Evolutionary conservation across 805 yeast genomes (phyloP).

Genomic region (Metschnikowia kunwiensis): DNA sequence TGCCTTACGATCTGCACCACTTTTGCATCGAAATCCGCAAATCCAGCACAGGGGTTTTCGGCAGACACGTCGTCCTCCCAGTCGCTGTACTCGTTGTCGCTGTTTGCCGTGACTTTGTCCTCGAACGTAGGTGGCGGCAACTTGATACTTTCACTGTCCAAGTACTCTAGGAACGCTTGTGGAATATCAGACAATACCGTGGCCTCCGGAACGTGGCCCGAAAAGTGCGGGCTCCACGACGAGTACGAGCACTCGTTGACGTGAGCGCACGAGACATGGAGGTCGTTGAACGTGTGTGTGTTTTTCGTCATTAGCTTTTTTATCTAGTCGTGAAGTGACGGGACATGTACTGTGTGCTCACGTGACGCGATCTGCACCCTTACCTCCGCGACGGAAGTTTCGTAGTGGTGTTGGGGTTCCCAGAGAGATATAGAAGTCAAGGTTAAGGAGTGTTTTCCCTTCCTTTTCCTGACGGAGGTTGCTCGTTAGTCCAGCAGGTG

Average conservation of each 20-base stretch:
- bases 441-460: too few relatives aligned
- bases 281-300: conserved; percentile 29
- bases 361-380: too few relatives aligned
- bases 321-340: neutral
- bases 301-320: conserved; percentile 10
- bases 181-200: conserved; percentile 34
- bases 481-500: too few relatives aligned
- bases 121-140: conserved; percentile 14
- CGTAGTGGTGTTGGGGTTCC: too few relatives aligned
- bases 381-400: too few relatives aligned
- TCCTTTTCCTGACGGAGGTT: too few relatives aligned
- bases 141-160: conserved; percentile 24
- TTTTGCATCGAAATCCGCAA: conserved; percentile 57
- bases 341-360: too few relatives aligned
- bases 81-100: conserved; percentile 70
- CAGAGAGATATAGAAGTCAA: too few relatives aligned
- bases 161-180: conserved; percentile 30
- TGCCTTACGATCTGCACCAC: conserved; percentile 48
- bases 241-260: conserved; percentile 35
- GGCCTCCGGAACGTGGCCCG: conserved; percentile 21
- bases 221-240: conserved; percentile 30
- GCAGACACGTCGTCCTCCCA: conserved; percentile 51
- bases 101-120: conserved; percentile 25
- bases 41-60: conserved; percentile 27
- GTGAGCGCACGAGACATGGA: conserved; percentile 25